Percentiles rank a stretch among this genome's conserved stretches.
These are phyloP conservation scores for Lomentospora prolificans DNA, from an alignment of 2,329 filamentous ascomycete genomes.

Conservation along the genomic window DNA sequence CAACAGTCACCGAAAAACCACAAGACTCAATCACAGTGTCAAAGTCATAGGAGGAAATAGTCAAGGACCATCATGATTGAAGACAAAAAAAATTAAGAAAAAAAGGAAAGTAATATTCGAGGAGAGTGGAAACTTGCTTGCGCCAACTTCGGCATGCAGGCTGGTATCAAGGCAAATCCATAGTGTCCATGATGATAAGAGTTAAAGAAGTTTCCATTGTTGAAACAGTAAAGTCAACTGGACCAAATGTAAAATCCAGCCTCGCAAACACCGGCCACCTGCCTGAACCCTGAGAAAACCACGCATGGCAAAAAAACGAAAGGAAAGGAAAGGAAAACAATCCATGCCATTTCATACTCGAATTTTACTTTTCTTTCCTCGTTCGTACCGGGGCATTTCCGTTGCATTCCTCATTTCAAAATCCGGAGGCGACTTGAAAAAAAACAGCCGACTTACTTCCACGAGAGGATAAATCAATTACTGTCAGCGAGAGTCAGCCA, in stretches of 20 bases:
- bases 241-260: conserved; percentile 7
- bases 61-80: not conserved
- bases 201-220: conserved; percentile 4
- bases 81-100: not conserved
- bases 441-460: not conserved
- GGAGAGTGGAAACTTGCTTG: conserved; percentile 8
- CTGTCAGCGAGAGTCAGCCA: not conserved
- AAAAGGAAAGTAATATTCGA: conserved; percentile 7
- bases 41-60: not conserved
- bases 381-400: conserved; percentile 4
- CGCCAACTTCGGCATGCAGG: conserved; percentile 7
- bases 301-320: conserved; percentile 1
- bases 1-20: too few relatives aligned
- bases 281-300: conserved; percentile 7
- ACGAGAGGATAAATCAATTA: not conserved
- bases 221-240: conserved; percentile 6
- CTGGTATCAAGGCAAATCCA: conserved; percentile 8
- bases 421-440: not conserved
- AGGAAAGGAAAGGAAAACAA: conserved; percentile 5
- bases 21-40: too few relatives aligned
- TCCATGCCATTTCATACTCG: conserved; percentile 8
- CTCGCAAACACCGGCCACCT: conserved; percentile 6
- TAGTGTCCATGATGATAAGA: conserved; percentile 8
- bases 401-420: conserved; percentile 8
- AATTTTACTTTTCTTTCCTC: conserved; percentile 8